Conservation (phyloP, 306 rosid genomes). For the Medicago lupulina region DNA sequence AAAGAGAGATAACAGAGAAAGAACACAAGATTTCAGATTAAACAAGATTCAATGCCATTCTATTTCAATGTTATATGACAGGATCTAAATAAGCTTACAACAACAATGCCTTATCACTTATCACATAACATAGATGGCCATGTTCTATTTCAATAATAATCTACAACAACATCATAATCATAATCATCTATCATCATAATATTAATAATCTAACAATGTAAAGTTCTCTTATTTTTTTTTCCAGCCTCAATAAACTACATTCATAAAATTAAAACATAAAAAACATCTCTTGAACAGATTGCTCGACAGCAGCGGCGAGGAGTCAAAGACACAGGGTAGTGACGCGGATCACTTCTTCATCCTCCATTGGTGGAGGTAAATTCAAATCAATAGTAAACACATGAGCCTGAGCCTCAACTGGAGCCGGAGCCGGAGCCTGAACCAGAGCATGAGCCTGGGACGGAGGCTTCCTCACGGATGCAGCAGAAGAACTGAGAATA, state of each 20-base stretch:
- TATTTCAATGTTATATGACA: constrained; percentile 29
- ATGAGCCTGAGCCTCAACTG: not conserved
- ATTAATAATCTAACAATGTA: constrained; percentile 37
- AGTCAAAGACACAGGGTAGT: constrained; percentile 71
- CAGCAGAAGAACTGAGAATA: constrained; percentile 36
- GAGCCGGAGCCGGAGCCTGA: too few relatives aligned
- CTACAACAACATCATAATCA: constrained; percentile 51
- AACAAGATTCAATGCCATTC: constrained; percentile 28
- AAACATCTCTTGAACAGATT: constrained; percentile 29
- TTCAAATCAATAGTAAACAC: constrained; percentile 65
- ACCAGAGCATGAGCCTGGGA: too few relatives aligned
- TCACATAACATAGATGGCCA: constrained; percentile 36
- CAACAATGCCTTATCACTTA: constrained; percentile 45
- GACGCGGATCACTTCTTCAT: constrained; percentile 57
- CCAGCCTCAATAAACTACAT: constrained; percentile 28
- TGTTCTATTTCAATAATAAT: constrained; percentile 44
- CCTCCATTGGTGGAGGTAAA: constrained; percentile 60
- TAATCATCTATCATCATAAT: not conserved
- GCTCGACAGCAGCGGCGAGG: not conserved
- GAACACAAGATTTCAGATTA: constrained; percentile 41
- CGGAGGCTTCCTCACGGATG: constrained; percentile 56
- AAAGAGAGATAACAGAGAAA: not conserved
- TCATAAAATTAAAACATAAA: not conserved
- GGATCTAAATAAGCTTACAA: constrained; percentile 64
- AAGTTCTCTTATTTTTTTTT: not conserved